These are phyloP conservation scores for Umbelopsis sp. DNA, from an alignment of 192 early-diverging fungal genomes.

Conservation along the genomic window DNA sequence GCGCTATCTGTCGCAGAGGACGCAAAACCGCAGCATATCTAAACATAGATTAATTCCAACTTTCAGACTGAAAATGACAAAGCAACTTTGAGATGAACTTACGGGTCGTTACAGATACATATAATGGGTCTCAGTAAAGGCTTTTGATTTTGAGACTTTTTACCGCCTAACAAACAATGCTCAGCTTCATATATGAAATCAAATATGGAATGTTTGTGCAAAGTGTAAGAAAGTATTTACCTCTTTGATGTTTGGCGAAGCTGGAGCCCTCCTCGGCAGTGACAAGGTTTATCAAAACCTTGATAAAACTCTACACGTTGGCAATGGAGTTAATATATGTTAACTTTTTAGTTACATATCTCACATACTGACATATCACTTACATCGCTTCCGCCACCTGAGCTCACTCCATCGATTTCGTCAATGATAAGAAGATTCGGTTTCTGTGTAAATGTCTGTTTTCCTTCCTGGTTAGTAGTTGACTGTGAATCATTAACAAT, in stretches of 20 bases:
- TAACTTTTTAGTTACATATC: too few relatives aligned
- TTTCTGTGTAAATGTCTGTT: conserved; percentile 46
- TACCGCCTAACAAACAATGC: neutral
- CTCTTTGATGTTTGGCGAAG: neutral
- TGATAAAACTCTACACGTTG: conserved; percentile 73
- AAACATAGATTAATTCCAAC: neutral
- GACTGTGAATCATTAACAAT: conserved; percentile 46
- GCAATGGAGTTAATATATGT: too few relatives aligned
- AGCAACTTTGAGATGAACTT: conserved; percentile 28
- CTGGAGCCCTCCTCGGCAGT: conserved; percentile 33
- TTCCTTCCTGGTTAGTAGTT: neutral
- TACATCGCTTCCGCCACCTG: conserved; percentile 71
- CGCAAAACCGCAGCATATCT: conserved; percentile 89
- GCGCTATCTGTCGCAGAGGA: conserved; percentile 78
- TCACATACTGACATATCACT: neutral
- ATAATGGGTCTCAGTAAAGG: conserved; percentile 90
- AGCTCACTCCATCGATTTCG: conserved; percentile 92
- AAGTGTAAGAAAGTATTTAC: neutral
- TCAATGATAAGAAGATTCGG: conserved; percentile 91
- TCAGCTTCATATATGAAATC: neutral
- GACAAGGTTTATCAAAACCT: conserved; percentile 74
- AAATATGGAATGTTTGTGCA: neutral
- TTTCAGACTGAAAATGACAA: neutral
- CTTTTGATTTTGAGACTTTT: conserved; percentile 31
- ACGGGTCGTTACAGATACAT: conserved; percentile 98